Conservation (phyloP, 2,329 filamentous ascomycete genomes). For the Xylaria hypoxylon region DNA sequence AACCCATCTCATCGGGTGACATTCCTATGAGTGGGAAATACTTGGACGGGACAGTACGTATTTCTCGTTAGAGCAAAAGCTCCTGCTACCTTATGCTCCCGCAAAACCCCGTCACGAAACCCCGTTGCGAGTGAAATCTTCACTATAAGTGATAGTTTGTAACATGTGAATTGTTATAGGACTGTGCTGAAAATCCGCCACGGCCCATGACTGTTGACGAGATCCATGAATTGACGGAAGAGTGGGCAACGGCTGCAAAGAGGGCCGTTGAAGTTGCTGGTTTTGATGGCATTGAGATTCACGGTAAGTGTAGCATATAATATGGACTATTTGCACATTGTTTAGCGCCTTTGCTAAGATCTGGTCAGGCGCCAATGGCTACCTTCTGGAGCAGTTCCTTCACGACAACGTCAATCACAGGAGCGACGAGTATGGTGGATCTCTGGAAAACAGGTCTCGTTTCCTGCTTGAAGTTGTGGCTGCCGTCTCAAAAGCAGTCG, state of each 20-base stretch:
- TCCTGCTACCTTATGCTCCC: neutral
- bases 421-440: slow-evolving; percentile 47
- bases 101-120: too few relatives aligned
- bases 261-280: slow-evolving; percentile 69
- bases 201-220: slow-evolving; percentile 72
- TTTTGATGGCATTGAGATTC: slow-evolving; percentile 68
- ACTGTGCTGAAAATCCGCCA: slow-evolving; percentile 57
- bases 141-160: neutral
- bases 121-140: neutral
- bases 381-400: slow-evolving; percentile 69
- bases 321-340: neutral
- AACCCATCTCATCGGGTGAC: slow-evolving; percentile 45
- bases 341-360: neutral
- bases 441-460: slow-evolving; percentile 44
- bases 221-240: slow-evolving; percentile 71
- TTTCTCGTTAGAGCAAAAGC: neutral
- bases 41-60: slow-evolving; percentile 44
- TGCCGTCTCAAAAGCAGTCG: slow-evolving; percentile 43
- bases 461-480: slow-evolving; percentile 44
- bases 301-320: slow-evolving; percentile 48
- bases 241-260: slow-evolving; percentile 66
- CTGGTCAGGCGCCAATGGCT: slow-evolving; percentile 60
- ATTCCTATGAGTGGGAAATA: slow-evolving; percentile 50
- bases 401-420: slow-evolving; percentile 47
- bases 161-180: slow-evolving; percentile 12